phyloP scores from a whole-genome alignment of 495 filamentous ascomycete genomes.

The Cenococcum geophilum region DNA sequence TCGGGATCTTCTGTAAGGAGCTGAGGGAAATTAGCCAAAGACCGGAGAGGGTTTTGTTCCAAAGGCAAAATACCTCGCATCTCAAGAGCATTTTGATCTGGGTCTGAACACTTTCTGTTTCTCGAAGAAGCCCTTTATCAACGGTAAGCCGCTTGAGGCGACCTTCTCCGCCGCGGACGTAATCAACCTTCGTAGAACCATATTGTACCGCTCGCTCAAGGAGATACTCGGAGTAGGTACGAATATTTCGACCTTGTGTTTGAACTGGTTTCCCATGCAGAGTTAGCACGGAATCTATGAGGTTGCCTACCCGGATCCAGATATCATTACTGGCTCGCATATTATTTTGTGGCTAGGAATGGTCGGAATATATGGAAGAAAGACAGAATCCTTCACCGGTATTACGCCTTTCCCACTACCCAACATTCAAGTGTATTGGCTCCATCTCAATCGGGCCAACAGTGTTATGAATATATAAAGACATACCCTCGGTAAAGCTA shows the following conservation, averaged over 20 bases:
- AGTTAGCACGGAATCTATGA: conserved; percentile 19
- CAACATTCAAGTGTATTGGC: not conserved
- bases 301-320: not conserved
- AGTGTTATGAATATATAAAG: not conserved
- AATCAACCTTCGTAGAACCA: conserved; percentile 78
- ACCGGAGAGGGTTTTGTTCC: conserved; percentile 6
- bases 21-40: conserved; percentile 44
- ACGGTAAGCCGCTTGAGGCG: conserved; percentile 80
- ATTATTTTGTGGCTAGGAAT: not conserved
- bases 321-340: conserved; percentile 3
- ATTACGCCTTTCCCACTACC: not conserved
- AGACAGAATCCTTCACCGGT: too few species aligned
- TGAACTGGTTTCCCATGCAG: conserved; percentile 55
- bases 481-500: conserved; percentile 85
- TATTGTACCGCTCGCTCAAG: conserved; percentile 75
- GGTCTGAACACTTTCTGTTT: conserved; percentile 85
- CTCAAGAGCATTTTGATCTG: conserved; percentile 80
- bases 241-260: conserved; percentile 90
- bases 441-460: not conserved
- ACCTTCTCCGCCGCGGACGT: conserved; percentile 75
- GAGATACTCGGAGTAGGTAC: conserved; percentile 84
- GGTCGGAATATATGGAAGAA: not conserved
- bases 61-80: conserved; percentile 67
- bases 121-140: conserved; percentile 86
- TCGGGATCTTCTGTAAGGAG: conserved; percentile 82